Percentiles rank a stretch among this genome's conserved stretches.
phyloP scores from a whole-genome alignment of 495 filamentous ascomycete species.

The Penicillium verhagenii region DNA sequence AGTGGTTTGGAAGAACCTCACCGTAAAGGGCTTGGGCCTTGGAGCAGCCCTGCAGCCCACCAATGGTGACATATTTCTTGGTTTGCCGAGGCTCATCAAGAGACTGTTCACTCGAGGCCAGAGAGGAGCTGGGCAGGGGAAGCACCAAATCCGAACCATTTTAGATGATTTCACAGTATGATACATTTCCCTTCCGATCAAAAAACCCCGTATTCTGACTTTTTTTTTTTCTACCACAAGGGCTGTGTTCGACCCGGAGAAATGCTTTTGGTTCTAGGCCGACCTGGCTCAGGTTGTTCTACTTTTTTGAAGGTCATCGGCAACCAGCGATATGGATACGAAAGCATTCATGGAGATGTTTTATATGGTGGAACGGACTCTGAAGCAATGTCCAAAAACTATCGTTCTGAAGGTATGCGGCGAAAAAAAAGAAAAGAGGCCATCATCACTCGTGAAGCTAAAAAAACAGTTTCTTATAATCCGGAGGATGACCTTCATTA shows the following conservation, averaged over 20 bases:
- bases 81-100: constrained; percentile 51
- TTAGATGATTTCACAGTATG: constrained; percentile 58
- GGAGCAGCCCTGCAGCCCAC: constrained; percentile 66
- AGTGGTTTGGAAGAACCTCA: constrained; percentile 60
- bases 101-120: constrained; percentile 41
- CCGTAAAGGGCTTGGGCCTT: constrained; percentile 64
- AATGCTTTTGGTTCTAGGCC: constrained; percentile 65
- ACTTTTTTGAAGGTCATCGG: constrained; percentile 70
- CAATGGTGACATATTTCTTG: constrained; percentile 62
- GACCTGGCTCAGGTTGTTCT: constrained; percentile 70
- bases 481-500: constrained; percentile 78
- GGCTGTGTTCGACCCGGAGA: constrained; percentile 49
- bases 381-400: constrained; percentile 59
- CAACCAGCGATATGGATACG: constrained; percentile 64
- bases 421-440: not conserved
- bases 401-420: constrained; percentile 57
- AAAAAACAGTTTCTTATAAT: constrained; percentile 53
- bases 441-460: not conserved
- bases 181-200: not conserved
- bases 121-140: constrained; percentile 42
- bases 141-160: constrained; percentile 58
- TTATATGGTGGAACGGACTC: constrained; percentile 63
- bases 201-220: not conserved
- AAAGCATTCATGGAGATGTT: constrained; percentile 61
- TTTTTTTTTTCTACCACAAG: constrained; percentile 25